Evolutionary conservation across 2,329 filamentous ascomycete species (phyloP), one percentile per base, ranked within the genome.

Genomic region (Xylariaceae sp.): DNA sequence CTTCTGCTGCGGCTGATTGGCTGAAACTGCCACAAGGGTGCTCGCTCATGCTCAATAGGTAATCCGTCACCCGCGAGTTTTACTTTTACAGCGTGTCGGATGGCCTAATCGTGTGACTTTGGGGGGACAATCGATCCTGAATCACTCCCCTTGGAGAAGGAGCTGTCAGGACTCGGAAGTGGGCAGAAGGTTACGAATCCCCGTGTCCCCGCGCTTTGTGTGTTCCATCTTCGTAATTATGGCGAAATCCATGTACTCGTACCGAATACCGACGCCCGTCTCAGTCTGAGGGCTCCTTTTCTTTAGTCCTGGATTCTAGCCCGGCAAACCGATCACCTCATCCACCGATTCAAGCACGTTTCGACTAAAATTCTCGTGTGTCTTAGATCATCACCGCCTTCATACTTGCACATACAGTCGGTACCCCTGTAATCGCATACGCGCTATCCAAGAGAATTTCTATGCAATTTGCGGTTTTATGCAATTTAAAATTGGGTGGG

Each of bases 341-440:
- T 68, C 67, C 64, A 69, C 67, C 63, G 58, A 61, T 52, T 62
- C 13, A 59, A 66, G 67, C 68, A 70, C 60, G 60, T 63, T 61
- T 62, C 50, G 37, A 48, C 56, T 55, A 56, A 35, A 62, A 42
- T 52, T 56, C 44, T 15, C 48, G 17, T 52, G 44, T 54, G 45
- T 62, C 57, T 62, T 52, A 51, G 50, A 54, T 53, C 42, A 17
- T 15, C 34, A 42, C 13, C 44, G 30, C 52, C 53, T 54, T 30
- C 23, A 30, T 4, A 30, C 23, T 30, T 30, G 23, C 5, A 30
- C 23, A 30, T 30, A 30, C 23, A n/a, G n/a, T n/a, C n/a, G n/a
- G n/a, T n/a, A n/a, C n/a, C n/a, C n/a, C n/a, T n/a, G n/a, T n/a
- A n/a, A n/a, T n/a, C n/a, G n/a, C n/a, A n/a, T n/a, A n/a, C n/a